These are phyloP conservation scores for Alternaria infectoria DNA, from an alignment of 2,329 filamentous ascomycete species.

Conservation along the genomic window DNA sequence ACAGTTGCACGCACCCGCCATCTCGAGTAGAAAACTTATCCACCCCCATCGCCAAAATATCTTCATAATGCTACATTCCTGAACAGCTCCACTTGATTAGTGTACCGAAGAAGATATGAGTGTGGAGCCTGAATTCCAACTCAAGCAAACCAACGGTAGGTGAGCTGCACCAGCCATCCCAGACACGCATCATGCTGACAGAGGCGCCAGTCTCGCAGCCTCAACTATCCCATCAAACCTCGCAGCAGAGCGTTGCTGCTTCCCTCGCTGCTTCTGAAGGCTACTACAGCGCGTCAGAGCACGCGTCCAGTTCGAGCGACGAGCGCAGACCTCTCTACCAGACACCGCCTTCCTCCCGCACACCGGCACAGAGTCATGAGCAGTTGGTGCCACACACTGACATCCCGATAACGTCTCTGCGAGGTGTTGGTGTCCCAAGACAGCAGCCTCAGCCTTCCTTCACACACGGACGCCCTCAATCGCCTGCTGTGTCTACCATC, in stretches of 20 bases:
- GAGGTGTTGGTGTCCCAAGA: conserved; percentile 41
- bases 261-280: conserved; percentile 58
- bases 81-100: conserved; percentile 38
- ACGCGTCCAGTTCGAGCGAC: conserved; percentile 47
- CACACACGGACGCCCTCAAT: conserved; percentile 26
- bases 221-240: conserved; percentile 49
- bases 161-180: conserved; percentile 18
- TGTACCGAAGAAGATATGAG: conserved; percentile 43
- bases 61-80: conserved; percentile 34
- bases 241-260: conserved; percentile 56
- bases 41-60: conserved; percentile 15
- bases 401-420: conserved; percentile 40
- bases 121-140: conserved; percentile 45
- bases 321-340: conserved; percentile 38
- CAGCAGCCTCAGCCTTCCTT: conserved; percentile 27
- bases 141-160: conserved; percentile 53
- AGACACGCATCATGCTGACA: conserved; percentile 20
- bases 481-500: conserved; percentile 41
- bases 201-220: conserved; percentile 46
- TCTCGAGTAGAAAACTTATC: conserved; percentile 35
- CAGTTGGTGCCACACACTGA: conserved; percentile 37
- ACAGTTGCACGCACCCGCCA: conserved; percentile 27
- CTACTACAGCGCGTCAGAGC: conserved; percentile 57
- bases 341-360: conserved; percentile 45
- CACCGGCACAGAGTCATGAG: conserved; percentile 48